phyloP scores from a whole-genome alignment of 805 yeast genomes.

The Starmerella powellii region DNA sequence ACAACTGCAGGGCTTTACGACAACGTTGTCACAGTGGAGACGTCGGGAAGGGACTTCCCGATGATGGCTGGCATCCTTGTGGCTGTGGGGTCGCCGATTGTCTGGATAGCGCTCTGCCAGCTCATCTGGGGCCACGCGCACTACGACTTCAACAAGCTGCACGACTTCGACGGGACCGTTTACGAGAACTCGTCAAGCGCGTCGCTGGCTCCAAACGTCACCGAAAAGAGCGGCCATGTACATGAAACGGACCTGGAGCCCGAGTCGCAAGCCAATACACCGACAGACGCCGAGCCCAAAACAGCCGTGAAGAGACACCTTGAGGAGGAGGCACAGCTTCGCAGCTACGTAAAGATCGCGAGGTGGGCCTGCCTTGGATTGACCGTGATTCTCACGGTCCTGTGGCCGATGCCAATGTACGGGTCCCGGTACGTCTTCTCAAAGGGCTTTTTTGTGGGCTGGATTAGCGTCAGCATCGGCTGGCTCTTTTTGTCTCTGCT shows the following conservation, averaged over 20 bases:
- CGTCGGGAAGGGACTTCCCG: constrained; percentile 59
- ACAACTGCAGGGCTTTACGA: constrained; percentile 17
- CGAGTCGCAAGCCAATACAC: constrained; percentile 41
- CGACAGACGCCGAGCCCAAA: constrained; percentile 50
- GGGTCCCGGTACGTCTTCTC: constrained; percentile 67
- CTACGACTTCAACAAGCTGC: constrained; percentile 28
- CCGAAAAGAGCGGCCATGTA: neutral
- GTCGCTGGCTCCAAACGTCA: too few species aligned
- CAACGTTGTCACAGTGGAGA: constrained; percentile 39
- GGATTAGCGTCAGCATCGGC: constrained; percentile 68
- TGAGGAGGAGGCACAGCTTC: constrained; percentile 41
- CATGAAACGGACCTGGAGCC: constrained; percentile 39
- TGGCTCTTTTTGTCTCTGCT: constrained; percentile 50
- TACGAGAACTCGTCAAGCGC: too few species aligned
- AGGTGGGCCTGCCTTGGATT: constrained; percentile 46
- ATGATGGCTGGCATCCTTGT: constrained; percentile 82
- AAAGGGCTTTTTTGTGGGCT: constrained; percentile 67
- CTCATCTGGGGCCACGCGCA: constrained; percentile 53
- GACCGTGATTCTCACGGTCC: constrained; percentile 48
- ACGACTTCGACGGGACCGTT: neutral
- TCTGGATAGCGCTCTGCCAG: constrained; percentile 59
- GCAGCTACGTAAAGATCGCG: constrained; percentile 49
- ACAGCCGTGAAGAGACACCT: constrained; percentile 43
- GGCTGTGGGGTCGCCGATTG: constrained; percentile 59
- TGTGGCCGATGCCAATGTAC: constrained; percentile 93